These are phyloP conservation scores for Amylocystis lapponica DNA, from an alignment of 768 basidiomycete genomes.

Conservation along the genomic window DNA sequence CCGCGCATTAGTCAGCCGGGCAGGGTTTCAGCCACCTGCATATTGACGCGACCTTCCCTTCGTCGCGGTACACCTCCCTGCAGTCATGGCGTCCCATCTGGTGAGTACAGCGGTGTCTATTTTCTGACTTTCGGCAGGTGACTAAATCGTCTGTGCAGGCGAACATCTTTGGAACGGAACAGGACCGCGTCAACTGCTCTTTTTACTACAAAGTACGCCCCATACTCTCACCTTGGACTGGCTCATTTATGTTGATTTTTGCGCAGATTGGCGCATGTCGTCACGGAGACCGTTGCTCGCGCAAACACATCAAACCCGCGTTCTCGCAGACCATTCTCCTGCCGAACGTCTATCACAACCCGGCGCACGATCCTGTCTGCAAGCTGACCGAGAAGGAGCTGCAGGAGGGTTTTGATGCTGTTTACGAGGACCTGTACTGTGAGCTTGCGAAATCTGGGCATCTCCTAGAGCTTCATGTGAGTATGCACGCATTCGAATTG, in stretches of 20 bases:
- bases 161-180: constrained; percentile 93
- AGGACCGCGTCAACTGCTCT: constrained; percentile 96
- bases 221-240: background rate
- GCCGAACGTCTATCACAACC: constrained; percentile 98
- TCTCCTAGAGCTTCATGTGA: constrained; percentile 88
- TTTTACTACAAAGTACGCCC: constrained; percentile 90
- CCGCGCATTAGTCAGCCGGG: constrained; percentile 9
- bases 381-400: constrained; percentile 83
- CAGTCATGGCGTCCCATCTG: constrained; percentile 67
- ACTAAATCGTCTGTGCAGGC: constrained; percentile 42
- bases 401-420: constrained; percentile 88
- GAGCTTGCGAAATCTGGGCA: constrained; percentile 95
- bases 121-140: background rate
- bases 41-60: background rate
- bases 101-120: constrained; percentile 33
- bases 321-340: constrained; percentile 96
- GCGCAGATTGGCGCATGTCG: constrained; percentile 95
- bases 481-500: constrained; percentile 23
- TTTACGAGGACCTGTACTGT: constrained; percentile 94
- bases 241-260: constrained; percentile 6
- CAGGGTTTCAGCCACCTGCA: constrained; percentile 15
- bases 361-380: constrained; percentile 88
- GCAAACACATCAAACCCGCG: constrained; percentile 96
- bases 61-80: background rate
- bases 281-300: constrained; percentile 96